phyloP scores from a whole-genome alignment of 768 basidiomycete genomes.

The Boletus pseudo-olivaceus region DNA sequence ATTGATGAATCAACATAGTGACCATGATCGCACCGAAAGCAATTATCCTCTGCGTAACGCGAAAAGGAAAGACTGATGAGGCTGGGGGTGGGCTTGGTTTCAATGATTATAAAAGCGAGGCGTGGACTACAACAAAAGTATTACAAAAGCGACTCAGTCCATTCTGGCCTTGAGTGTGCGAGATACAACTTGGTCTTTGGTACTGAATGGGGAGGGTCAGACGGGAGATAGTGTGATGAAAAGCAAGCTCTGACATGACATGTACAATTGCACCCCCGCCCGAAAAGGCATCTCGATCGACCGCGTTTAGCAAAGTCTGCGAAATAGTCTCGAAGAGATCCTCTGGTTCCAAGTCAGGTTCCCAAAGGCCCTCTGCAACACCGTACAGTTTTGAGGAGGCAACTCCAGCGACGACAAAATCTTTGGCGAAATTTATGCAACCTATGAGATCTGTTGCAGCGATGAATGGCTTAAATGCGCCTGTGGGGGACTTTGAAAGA shows the following conservation, averaged over 20 bases:
- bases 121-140: slow-evolving; percentile 20
- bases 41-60: background rate
- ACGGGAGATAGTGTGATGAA: slow-evolving; percentile 6
- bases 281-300: slow-evolving; percentile 94
- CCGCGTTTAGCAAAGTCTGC: slow-evolving; percentile 90
- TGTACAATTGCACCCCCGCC: slow-evolving; percentile 97
- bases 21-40: background rate
- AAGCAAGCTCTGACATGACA: slow-evolving; percentile 68
- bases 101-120: background rate
- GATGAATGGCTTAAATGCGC: slow-evolving; percentile 84
- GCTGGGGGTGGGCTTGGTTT: background rate
- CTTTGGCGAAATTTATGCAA: slow-evolving; percentile 90
- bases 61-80: background rate
- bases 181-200: slow-evolving; percentile 72
- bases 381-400: slow-evolving; percentile 91
- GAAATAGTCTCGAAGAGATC: slow-evolving; percentile 98
- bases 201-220: slow-evolving; percentile 38
- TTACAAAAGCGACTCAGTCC: slow-evolving; percentile 53
- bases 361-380: slow-evolving; percentile 98
- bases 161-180: slow-evolving; percentile 88
- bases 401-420: slow-evolving; percentile 95
- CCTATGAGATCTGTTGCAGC: slow-evolving; percentile 93
- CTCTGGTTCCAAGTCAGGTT: slow-evolving; percentile 92
- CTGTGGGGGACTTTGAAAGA: slow-evolving; percentile 67
- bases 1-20: background rate